Percentiles rank a stretch among this genome's conserved stretches.
phyloP scores from a whole-genome alignment of 352 stramenopile species.

The Pelagophyceae sp. region DNA sequence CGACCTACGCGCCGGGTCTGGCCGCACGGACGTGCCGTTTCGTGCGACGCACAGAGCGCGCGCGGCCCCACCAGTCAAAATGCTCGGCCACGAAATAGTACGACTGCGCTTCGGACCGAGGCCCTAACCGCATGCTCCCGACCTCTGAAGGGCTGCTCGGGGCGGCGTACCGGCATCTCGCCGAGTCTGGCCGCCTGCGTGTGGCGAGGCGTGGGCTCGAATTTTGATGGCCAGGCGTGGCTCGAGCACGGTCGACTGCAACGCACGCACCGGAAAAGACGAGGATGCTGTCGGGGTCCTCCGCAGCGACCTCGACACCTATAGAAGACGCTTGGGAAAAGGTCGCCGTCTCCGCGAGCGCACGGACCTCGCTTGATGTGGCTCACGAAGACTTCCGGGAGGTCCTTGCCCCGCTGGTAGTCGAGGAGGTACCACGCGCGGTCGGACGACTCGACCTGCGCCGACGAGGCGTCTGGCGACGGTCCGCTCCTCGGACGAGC shows the following conservation, averaged over 20 bases:
- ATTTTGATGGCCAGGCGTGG: no score
- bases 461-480: no score
- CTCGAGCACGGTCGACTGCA: no score
- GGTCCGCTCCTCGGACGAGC: no score
- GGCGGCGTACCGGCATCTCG: conserved; percentile 49
- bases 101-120: conserved; percentile 52
- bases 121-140: no score
- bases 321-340: no score
- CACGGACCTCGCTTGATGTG: conserved; percentile 57
- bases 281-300: conserved; percentile 50
- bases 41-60: no score
- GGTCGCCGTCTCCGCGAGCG: no score
- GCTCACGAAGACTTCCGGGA: conserved; percentile 51
- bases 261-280: conserved; percentile 67
- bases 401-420: conserved; percentile 53
- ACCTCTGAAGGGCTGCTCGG: no score
- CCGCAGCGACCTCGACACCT: conserved; percentile 43
- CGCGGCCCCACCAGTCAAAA: conserved; percentile 50
- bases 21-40: no score
- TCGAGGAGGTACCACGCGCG: conserved; percentile 53
- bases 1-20: no score
- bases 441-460: conserved; percentile 35
- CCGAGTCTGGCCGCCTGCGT: conserved; percentile 62
- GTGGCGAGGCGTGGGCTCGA: no score
- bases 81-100: conserved; percentile 67